phyloP scores from a whole-genome alignment of 1,284 basidiomycete species.

The Meira nashicola region DNA sequence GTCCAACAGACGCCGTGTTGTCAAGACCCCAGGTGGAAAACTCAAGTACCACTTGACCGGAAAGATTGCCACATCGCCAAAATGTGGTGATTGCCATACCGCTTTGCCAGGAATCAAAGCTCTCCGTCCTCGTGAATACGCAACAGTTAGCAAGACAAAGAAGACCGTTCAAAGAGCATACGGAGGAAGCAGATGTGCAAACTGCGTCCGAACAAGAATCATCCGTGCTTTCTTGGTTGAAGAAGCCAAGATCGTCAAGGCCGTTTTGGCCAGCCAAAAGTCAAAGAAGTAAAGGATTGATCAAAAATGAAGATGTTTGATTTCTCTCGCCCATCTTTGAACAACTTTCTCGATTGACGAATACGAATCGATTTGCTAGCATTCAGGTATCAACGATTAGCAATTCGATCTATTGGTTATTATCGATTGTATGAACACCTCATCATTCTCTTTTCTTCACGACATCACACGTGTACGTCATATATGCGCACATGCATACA shows the following conservation, averaged over 20 bases:
- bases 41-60: constrained; percentile 85
- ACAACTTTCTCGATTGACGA: too few species aligned
- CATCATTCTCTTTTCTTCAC: constrained; percentile 3
- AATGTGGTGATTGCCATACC: constrained; percentile 62
- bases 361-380: too few species aligned
- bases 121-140: constrained; percentile 48
- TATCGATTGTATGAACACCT: not conserved
- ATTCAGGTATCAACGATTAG: not conserved
- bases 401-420: not conserved
- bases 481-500: constrained; percentile 4
- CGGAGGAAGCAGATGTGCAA: constrained; percentile 49
- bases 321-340: not conserved
- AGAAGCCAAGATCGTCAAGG: constrained; percentile 99
- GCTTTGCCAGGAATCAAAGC: constrained; percentile 48
- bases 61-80: constrained; percentile 80
- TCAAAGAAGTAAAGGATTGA: constrained; percentile 30
- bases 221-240: constrained; percentile 98
- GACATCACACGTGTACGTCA: not conserved
- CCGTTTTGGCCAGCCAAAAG: constrained; percentile 88
- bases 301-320: too few species aligned
- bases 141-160: constrained; percentile 45
- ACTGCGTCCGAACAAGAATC: constrained; percentile 61
- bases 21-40: constrained; percentile 94
- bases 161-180: constrained; percentile 52
- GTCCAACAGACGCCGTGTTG: constrained; percentile 87